Base-by-base conservation (phyloP, 1,139 yeast species). In the Lodderomyces parapsilosis region DNA sequence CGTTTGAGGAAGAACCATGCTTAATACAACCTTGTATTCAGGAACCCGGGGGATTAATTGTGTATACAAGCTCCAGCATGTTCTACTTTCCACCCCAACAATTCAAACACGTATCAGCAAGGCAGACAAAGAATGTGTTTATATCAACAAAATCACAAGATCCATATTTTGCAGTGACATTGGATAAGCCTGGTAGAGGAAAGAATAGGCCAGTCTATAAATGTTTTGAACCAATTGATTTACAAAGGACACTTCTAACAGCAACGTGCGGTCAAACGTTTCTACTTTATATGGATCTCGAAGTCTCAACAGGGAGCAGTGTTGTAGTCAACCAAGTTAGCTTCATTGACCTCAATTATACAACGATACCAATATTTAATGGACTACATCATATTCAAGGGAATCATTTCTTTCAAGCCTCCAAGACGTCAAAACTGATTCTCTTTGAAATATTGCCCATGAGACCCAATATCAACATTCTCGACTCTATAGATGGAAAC, bases 1-100 rank as follows among this genome's bases (percentile, higher is more conserved):
- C 58, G 39, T 72, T 72, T 46, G 61, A 61, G 1, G 65, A 58
- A 3, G 60, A 66, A 1, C 76, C 76, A 0, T 51, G 63, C 0
- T 52, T 57, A 19, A 48, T 68, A 13, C 54, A 66, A 6, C 57
- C 67, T 0, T 53, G 57, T 13, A 28, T 0, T 22, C 40, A 5
- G 15, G 3, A 14, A 10, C 23, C 30, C 10, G 71, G 68, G 10
- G 78, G 77, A 0, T 48, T 63, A 2, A 38, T 72, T 30, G 67
- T 66, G 1, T 40, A 67, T 2, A 52, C 70, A 3, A 61, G 62
- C 23, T 50, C 59, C 4, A 59, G 60, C 36, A 42, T 67, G 2
- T 68, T 64, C 47, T 71, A 62, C 46, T 70, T 71, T 43, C 64
- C 73, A 0, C 46, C 49, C 10, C 55, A 57, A 2, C 43, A 46